These are phyloP conservation scores for Exophiala lecanii-corni DNA, from an alignment of 2,329 filamentous ascomycete genomes.

Conservation along the genomic window DNA sequence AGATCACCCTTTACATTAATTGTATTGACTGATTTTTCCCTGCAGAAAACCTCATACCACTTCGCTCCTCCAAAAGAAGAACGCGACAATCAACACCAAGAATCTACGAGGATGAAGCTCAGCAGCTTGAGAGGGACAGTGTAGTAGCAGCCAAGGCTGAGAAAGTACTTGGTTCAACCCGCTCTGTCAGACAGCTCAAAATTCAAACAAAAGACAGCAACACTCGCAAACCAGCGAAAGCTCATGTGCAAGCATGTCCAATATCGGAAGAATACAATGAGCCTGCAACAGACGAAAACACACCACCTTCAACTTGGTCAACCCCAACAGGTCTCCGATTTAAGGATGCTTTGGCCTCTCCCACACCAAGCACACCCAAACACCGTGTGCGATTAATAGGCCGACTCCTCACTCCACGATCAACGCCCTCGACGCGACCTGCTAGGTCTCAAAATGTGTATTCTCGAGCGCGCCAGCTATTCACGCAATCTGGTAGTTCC, in stretches of 20 bases:
- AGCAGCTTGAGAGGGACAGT: conserved; percentile 16
- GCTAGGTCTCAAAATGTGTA: conserved; percentile 71
- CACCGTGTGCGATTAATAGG: conserved; percentile 76
- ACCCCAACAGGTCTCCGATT: conserved; percentile 61
- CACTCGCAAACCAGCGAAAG: conserved; percentile 8
- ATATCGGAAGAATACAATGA: conserved; percentile 54
- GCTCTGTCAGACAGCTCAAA: conserved; percentile 35
- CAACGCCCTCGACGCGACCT: conserved; percentile 69
- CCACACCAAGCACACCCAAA: conserved; percentile 70
- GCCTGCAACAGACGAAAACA: conserved; percentile 51
- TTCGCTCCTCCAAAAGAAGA: conserved; percentile 41
- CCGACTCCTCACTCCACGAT: conserved; percentile 70
- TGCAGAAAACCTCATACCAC: conserved; percentile 18
- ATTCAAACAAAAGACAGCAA: conserved; percentile 46
- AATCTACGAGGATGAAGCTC: conserved; percentile 33
- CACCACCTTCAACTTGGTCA: conserved; percentile 39
- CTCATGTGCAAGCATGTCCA: neutral
- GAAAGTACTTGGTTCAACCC: conserved; percentile 26
- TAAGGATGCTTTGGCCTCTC: conserved; percentile 68
- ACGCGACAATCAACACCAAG: conserved; percentile 40
- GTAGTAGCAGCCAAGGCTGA: conserved; percentile 1
- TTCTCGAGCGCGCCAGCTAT: conserved; percentile 79
- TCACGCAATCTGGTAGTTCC: conserved; percentile 72
- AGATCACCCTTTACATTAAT: conserved; percentile 8
- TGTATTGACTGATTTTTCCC: conserved; percentile 1